Percentiles rank a stretch among this genome's conserved stretches.
phyloP scores from a whole-genome alignment of 768 basidiomycete species.

The Rhizopogon salebrosus region DNA sequence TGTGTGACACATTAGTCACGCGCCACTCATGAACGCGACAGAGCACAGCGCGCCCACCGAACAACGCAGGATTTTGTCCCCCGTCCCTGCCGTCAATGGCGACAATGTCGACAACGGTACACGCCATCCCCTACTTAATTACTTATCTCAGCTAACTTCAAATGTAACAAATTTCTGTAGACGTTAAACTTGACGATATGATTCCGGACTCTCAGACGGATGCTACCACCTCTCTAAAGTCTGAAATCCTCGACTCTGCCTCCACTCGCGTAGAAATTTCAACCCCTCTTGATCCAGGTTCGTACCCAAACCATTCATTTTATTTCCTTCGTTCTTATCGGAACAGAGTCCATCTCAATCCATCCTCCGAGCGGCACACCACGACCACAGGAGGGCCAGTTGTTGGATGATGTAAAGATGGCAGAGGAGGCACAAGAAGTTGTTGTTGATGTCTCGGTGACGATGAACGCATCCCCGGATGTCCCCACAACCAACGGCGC shows the following conservation, averaged over 20 bases:
- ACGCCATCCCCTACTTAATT: slow-evolving; percentile 29
- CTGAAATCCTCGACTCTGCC: slow-evolving; percentile 34
- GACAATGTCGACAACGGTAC: slow-evolving; percentile 31
- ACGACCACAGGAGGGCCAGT: slow-evolving; percentile 39
- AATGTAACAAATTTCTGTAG: slow-evolving; percentile 23
- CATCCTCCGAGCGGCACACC: slow-evolving; percentile 42
- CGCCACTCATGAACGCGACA: slow-evolving; percentile 60
- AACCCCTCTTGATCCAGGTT: slow-evolving; percentile 49
- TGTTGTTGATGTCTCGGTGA: slow-evolving; percentile 11
- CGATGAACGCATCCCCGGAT: slow-evolving; percentile 12
- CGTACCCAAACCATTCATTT: slow-evolving; percentile 19
- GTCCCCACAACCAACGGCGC: background rate
- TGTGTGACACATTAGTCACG: slow-evolving; percentile 65
- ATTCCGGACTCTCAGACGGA: background rate
- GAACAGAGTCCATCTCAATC: slow-evolving; percentile 38
- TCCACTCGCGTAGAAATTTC: slow-evolving; percentile 31
- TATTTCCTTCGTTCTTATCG: slow-evolving; percentile 21
- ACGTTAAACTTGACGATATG: background rate
- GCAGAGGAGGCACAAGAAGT: slow-evolving; percentile 33
- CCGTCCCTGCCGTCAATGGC: slow-evolving; percentile 10
- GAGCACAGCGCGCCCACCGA: slow-evolving; percentile 27
- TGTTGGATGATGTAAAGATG: slow-evolving; percentile 54
- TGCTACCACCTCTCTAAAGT: slow-evolving; percentile 50
- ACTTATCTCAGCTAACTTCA: slow-evolving; percentile 32
- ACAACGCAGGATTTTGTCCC: slow-evolving; percentile 16